A percentile compares a stretch with the other conserved stretches of the same genome.
These are phyloP conservation scores for Talaromyces stipitatus DNA, from an alignment of 495 filamentous ascomycete species.

Conservation along the genomic window DNA sequence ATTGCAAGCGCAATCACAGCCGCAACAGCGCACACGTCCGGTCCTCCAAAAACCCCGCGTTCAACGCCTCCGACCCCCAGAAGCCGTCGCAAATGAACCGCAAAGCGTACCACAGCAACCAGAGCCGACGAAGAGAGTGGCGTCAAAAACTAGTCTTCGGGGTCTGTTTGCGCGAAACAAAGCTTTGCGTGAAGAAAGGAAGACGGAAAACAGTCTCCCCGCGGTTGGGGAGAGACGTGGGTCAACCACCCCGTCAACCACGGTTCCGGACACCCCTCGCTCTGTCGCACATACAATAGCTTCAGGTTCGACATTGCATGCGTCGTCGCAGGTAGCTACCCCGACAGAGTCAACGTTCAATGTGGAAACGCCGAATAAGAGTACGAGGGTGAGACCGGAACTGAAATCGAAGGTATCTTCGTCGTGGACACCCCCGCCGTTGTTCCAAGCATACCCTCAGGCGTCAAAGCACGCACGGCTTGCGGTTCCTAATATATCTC, in stretches of 20 bases:
- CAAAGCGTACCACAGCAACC: slow-evolving; percentile 27
- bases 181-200: slow-evolving; percentile 14
- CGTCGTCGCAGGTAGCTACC: slow-evolving; percentile 20
- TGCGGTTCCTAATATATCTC: slow-evolving; percentile 39
- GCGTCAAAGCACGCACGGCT: slow-evolving; percentile 54
- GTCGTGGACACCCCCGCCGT: slow-evolving; percentile 69
- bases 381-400: slow-evolving; percentile 14
- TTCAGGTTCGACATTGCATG: slow-evolving; percentile 17
- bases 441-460: slow-evolving; percentile 90
- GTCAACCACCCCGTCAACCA: slow-evolving; percentile 8
- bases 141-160: slow-evolving; percentile 34
- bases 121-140: slow-evolving; percentile 25
- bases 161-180: slow-evolving; percentile 35
- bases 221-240: slow-evolving; percentile 26
- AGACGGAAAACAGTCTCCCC: slow-evolving; percentile 21
- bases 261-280: slow-evolving; percentile 12
- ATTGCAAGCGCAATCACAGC: not conserved
- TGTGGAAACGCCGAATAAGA: slow-evolving; percentile 10
- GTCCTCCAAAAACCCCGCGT: slow-evolving; percentile 11
- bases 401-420: slow-evolving; percentile 14
- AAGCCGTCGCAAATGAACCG: slow-evolving; percentile 22
- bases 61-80: slow-evolving; percentile 33
- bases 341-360: slow-evolving; percentile 9
- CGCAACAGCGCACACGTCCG: not conserved
- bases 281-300: slow-evolving; percentile 20